phyloP scores from a whole-genome alignment of 257 asterid genomes.

The Coffea canephora region DNA sequence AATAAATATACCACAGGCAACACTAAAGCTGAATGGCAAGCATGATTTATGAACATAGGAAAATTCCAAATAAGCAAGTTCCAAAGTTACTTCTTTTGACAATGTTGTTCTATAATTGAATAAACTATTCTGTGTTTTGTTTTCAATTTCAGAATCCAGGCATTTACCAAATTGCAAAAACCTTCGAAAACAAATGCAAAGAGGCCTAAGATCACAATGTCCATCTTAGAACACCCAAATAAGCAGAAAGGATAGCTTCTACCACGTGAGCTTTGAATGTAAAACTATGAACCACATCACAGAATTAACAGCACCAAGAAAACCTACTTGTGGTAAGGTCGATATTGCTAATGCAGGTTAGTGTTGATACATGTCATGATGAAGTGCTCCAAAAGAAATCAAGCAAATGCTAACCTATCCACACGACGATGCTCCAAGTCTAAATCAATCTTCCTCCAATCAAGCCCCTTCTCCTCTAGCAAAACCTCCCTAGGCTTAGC shows the following conservation, averaged over 20 bases:
- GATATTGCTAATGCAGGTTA: background rate
- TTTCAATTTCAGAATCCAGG: background rate
- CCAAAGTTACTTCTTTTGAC: background rate
- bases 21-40: background rate
- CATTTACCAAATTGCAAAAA: background rate
- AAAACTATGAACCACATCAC: background rate
- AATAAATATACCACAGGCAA: background rate
- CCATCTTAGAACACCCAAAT: background rate
- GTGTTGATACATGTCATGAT: background rate
- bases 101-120: background rate
- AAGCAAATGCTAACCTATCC: slow-evolving; percentile 54
- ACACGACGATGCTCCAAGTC: slow-evolving; percentile 73
- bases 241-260: background rate
- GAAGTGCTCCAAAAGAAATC: slow-evolving; percentile 2
- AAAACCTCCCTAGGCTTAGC: slow-evolving; percentile 97
- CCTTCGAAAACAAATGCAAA: background rate
- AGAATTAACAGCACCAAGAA: background rate
- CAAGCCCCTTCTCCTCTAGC: slow-evolving; percentile 89
- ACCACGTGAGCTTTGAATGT: background rate
- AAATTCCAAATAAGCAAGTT: background rate
- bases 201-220: background rate
- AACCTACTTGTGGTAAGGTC: background rate
- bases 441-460: slow-evolving; percentile 93
- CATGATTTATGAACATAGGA: background rate
- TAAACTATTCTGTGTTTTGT: no score